Percentiles rank a stretch among this genome's conserved stretches.
These are phyloP conservation scores for Phytophthora sp. DNA, from an alignment of 352 stramenopile species.

Conservation along the genomic window DNA sequence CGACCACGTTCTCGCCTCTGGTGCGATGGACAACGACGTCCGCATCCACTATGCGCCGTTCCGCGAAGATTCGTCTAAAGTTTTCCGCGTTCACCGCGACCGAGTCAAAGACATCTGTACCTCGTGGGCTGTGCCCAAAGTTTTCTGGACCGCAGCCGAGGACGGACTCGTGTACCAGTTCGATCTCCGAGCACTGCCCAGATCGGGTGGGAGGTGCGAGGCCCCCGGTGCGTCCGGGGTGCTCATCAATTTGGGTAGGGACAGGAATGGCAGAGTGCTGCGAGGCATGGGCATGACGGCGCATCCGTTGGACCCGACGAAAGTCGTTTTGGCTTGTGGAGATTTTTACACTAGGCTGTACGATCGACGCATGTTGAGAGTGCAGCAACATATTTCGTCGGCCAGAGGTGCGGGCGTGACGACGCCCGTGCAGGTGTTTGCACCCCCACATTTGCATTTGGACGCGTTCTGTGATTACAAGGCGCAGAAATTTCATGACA, in stretches of 20 bases:
- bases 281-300: conserved; percentile 76
- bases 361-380: conserved; percentile 77
- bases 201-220: conserved; percentile 38
- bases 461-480: conserved; percentile 52
- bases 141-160: conserved; percentile 89
- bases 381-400: conserved; percentile 42
- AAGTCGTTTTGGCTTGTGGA: conserved; percentile 74
- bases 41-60: conserved; percentile 89
- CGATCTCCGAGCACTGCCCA: conserved; percentile 69
- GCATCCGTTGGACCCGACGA: conserved; percentile 76
- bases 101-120: conserved; percentile 86
- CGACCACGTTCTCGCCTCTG: conserved; percentile 80
- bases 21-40: conserved; percentile 86
- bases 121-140: conserved; percentile 66
- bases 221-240: conserved; percentile 50
- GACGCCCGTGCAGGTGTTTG: conserved; percentile 66
- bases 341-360: conserved; percentile 85
- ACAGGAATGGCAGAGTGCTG: conserved; percentile 49
- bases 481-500: conserved; percentile 52
- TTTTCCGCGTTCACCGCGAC: conserved; percentile 72
- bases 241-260: conserved; percentile 70
- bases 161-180: conserved; percentile 88
- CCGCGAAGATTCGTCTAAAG: conserved; percentile 57
- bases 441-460: conserved; percentile 78
- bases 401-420: conserved; percentile 42